Conservation (phyloP, 1,284 basidiomycete species). For the Cutaneotrichosporon sp. region DNA sequence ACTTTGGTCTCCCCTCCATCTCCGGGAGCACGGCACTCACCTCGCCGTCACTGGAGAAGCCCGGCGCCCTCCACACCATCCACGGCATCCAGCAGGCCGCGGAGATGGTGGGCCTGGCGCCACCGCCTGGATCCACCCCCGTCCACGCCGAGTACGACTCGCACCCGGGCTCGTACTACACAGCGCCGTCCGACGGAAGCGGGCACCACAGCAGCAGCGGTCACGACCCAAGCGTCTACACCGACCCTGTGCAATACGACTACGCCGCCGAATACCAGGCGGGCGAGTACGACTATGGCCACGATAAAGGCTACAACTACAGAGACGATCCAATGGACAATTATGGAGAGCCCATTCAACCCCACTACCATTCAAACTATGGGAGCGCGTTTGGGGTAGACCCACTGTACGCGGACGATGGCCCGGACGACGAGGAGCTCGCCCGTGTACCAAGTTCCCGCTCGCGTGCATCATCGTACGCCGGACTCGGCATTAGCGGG, state of each 20-base stretch:
- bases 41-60: background rate
- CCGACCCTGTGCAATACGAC: background rate
- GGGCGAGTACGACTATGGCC: too few relatives aligned
- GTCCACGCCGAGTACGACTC: background rate
- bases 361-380: background rate
- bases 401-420: constrained; percentile 3
- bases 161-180: background rate
- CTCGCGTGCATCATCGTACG: constrained; percentile 3
- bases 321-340: too few relatives aligned
- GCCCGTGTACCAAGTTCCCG: constrained; percentile 1
- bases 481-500: background rate
- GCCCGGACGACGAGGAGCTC: background rate
- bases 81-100: background rate
- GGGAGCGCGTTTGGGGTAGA: background rate
- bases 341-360: too few relatives aligned
- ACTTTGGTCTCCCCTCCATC: background rate
- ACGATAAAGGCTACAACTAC: background rate
- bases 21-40: background rate
- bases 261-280: background rate
- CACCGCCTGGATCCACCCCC: background rate
- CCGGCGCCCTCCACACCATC: background rate
- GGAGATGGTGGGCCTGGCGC: background rate
- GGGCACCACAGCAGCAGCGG: too few relatives aligned
- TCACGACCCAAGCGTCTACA: background rate
- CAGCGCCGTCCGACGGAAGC: background rate